Conservation (phyloP, 495 filamentous ascomycete species). For the Oidiodendron maius region DNA sequence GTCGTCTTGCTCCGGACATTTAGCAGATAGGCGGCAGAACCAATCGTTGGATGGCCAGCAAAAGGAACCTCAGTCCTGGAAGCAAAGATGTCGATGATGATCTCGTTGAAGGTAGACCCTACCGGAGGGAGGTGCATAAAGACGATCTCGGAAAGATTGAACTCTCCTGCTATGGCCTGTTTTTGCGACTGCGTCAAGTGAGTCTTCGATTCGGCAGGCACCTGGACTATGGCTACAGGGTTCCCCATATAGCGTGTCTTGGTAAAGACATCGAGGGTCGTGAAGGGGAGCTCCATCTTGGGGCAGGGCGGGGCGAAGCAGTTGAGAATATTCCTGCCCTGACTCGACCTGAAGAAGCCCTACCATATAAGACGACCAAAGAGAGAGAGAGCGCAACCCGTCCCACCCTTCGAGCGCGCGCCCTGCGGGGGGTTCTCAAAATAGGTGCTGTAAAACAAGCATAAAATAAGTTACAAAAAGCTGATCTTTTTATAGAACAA, state of each 20-base stretch:
- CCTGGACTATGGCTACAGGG: constrained; percentile 56
- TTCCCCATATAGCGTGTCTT: constrained; percentile 51
- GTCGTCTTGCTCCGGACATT: constrained; percentile 17
- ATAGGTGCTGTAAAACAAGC: too few species aligned
- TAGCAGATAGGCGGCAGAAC: constrained; percentile 52
- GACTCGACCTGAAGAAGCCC: too few species aligned
- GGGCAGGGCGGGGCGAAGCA: too few species aligned
- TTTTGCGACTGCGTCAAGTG: constrained; percentile 42
- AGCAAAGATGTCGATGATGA: constrained; percentile 68
- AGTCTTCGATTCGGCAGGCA: constrained; percentile 29
- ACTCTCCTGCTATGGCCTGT: constrained; percentile 65
- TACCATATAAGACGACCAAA: not conserved
- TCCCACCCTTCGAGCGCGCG: not conserved
- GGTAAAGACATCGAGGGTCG: constrained; percentile 68
- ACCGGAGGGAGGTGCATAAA: constrained; percentile 55
- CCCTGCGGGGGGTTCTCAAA: too few species aligned
- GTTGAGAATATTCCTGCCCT: too few species aligned
- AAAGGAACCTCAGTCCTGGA: constrained; percentile 58
- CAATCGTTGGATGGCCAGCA: constrained; percentile 75
- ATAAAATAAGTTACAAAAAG: too few species aligned
- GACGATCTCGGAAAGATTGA: constrained; percentile 81
- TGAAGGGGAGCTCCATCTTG: constrained; percentile 38
- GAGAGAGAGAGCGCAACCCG: not conserved
- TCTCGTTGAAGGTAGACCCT: constrained; percentile 15
- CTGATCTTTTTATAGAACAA: too few species aligned